These are phyloP conservation scores for Celoporthe dispersa DNA, from an alignment of 2,329 filamentous ascomycete species.

Conservation along the genomic window DNA sequence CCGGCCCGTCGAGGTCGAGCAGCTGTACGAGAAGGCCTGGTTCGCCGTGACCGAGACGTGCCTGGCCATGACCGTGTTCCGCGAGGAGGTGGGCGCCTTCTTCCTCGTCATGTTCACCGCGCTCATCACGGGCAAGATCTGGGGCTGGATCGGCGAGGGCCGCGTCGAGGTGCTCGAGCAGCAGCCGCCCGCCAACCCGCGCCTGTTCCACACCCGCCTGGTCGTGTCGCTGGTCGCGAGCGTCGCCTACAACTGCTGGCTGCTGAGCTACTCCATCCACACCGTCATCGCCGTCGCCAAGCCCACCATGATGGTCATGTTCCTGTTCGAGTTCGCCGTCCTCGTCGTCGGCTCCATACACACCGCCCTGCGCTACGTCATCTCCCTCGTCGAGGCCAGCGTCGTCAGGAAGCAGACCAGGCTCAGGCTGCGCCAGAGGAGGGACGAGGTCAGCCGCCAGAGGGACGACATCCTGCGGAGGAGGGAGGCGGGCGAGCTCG, in stretches of 20 bases:
- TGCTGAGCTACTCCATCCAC: conserved; percentile 80
- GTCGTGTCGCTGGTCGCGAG: conserved; percentile 79
- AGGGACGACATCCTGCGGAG: conserved; percentile 56
- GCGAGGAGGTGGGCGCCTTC: conserved; percentile 92
- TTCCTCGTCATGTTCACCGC: conserved; percentile 96
- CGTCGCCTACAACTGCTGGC: conserved; percentile 75
- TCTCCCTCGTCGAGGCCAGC: conserved; percentile 77
- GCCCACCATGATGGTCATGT: conserved; percentile 99
- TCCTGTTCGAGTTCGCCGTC: conserved; percentile 95
- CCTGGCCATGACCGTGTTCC: conserved; percentile 96
- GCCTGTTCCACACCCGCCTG: conserved; percentile 84
- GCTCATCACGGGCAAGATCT: conserved; percentile 91
- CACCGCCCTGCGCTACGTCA: conserved; percentile 75
- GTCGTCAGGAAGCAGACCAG: conserved; percentile 76
- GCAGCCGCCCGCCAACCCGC: conserved; percentile 86
- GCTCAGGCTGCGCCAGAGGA: conserved; percentile 69
- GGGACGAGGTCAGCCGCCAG: conserved; percentile 67
- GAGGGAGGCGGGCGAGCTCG: conserved; percentile 50
- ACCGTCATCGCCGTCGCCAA: conserved; percentile 84
- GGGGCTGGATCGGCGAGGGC: conserved; percentile 97
- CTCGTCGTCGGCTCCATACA: conserved; percentile 79
- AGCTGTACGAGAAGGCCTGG: conserved; percentile 97
- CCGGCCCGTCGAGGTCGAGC: conserved; percentile 92
- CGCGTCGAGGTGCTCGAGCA: conserved; percentile 94
- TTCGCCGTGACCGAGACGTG: conserved; percentile 97